These are phyloP conservation scores for Talaromyces atroroseus DNA, from an alignment of 2,329 filamentous ascomycete species.

Conservation along the genomic window DNA sequence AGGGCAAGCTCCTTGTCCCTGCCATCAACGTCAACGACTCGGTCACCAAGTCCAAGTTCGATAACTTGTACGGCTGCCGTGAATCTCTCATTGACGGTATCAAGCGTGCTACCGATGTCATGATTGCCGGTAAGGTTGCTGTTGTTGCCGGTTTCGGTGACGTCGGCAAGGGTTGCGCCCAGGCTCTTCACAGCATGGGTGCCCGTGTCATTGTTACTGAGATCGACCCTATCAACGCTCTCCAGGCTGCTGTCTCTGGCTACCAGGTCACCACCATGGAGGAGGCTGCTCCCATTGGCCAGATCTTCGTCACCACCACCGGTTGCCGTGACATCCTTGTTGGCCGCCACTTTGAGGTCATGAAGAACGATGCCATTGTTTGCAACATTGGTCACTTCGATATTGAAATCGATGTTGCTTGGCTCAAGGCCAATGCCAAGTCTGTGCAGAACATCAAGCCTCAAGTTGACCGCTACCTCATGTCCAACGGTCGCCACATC, in stretches of 20 bases:
- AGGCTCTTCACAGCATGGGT: constrained; percentile 95
- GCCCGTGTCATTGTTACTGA: constrained; percentile 94
- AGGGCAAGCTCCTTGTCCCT: constrained; percentile 80
- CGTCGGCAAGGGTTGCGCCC: constrained; percentile 96
- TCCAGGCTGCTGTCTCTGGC: constrained; percentile 95
- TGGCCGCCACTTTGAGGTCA: constrained; percentile 85
- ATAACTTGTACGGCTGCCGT: constrained; percentile 99
- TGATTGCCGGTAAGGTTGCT: constrained; percentile 98
- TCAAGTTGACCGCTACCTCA: constrained; percentile 96
- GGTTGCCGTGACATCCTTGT: constrained; percentile 97
- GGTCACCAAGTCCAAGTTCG: constrained; percentile 99
- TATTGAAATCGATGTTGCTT: constrained; percentile 99
- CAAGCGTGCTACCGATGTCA: constrained; percentile 99
- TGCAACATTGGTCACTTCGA: constrained; percentile 99
- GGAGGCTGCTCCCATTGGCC: constrained; percentile 78
- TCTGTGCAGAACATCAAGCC: constrained; percentile 99
- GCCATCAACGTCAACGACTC: constrained; percentile 99
- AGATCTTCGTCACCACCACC: constrained; percentile 99
- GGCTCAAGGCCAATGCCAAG: constrained; percentile 95
- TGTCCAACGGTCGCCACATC: constrained; percentile 91
- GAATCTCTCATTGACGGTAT: constrained; percentile 98
- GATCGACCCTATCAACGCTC: constrained; percentile 98
- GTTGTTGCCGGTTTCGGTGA: constrained; percentile 98
- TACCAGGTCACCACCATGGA: constrained; percentile 98
- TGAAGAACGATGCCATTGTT: constrained; percentile 96